Conservation (phyloP, 1,139 yeast genomes). For the Groenewaldozyma auringiensis region DNA sequence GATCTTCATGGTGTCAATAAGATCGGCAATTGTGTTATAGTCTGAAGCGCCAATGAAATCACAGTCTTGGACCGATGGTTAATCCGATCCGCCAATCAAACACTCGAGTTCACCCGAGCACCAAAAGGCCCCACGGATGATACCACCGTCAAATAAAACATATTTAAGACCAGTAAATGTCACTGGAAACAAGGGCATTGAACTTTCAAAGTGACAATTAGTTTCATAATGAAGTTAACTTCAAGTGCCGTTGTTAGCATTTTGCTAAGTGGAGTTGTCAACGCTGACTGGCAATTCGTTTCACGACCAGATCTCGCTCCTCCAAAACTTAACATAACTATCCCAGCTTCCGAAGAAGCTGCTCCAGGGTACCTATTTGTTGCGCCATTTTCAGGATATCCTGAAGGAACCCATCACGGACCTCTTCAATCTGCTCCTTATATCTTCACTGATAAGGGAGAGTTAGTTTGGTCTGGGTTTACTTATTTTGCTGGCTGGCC, state of each 20-base stretch:
- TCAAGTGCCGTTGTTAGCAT: not conserved
- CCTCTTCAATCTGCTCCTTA: constrained; percentile 13
- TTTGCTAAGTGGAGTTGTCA: constrained; percentile 1
- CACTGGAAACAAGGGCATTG: not conserved
- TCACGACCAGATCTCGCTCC: constrained; percentile 16
- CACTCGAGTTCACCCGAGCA: not conserved
- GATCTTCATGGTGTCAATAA: not conserved
- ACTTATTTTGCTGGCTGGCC: constrained; percentile 9
- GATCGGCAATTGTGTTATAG: not conserved
- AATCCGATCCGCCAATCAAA: not conserved
- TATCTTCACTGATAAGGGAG: constrained; percentile 12
- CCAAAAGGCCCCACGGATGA: not conserved
- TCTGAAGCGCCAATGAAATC: no score
- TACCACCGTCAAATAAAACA: not conserved
- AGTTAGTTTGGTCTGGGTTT: constrained; percentile 16
- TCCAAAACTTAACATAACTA: constrained; percentile 11
- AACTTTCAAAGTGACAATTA: not conserved
- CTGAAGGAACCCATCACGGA: constrained; percentile 8
- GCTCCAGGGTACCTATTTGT: constrained; percentile 10
- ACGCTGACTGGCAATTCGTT: constrained; percentile 9
- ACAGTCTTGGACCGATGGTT: not conserved
- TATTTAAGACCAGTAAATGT: not conserved
- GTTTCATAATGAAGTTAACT: not conserved
- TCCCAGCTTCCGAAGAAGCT: constrained; percentile 5
- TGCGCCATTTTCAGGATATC: constrained; percentile 13